Evolutionary conservation across 192 early-diverging fungal genomes (phyloP), one percentile per base, ranked within the genome.

Genomic region (Podila epicladia): DNA sequence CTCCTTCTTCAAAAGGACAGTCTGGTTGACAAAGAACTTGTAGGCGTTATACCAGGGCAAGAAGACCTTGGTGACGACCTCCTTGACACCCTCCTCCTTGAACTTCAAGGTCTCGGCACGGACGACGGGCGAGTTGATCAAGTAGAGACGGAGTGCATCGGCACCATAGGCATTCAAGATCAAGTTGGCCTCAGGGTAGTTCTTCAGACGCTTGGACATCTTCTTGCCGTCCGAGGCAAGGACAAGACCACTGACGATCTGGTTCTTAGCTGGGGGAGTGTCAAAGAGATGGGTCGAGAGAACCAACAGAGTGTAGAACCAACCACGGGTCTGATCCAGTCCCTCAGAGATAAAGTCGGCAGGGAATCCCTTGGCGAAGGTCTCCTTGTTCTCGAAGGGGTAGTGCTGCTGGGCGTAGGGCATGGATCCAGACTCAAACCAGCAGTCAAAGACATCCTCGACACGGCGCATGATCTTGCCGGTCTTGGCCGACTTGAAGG

Each of bases 281-380:
- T 97, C 93, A 80, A 98, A 98, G 73, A 99, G 84, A 85, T 98
- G 93, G 17, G 96, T 98, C 37, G 97, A 98, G 67, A 99, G 87
- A 6, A 99, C 98, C 80, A 99, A 87, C 26, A 99, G 89, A 29
- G 98, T 98, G 85, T 99, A 99, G 93, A 99, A 99, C 98, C 98
- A 99, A 58, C 98, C 98, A 82, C 98, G 96, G 32, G 97, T 98
- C 86, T 99, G 98, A 84, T 99, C 98, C 53, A 99, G 84, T 73
- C 98, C 98, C 85, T 99, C 98, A n/a, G 97, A 95, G 78, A 99
- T 97, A 85, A 99, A 99, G 82, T 99, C 94, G 15, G 98, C 98
- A 9, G 98, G 98, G 94, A 99, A 99, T 17, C 90, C 90, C 22
- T 78, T 72, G 71, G 93, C 82, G 79, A 99, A 96, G 67, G 91